A percentile compares a stretch with the other conserved stretches of the same genome.
phyloP scores from a whole-genome alignment of 306 rosid species.

The Alnus glutinosa region DNA sequence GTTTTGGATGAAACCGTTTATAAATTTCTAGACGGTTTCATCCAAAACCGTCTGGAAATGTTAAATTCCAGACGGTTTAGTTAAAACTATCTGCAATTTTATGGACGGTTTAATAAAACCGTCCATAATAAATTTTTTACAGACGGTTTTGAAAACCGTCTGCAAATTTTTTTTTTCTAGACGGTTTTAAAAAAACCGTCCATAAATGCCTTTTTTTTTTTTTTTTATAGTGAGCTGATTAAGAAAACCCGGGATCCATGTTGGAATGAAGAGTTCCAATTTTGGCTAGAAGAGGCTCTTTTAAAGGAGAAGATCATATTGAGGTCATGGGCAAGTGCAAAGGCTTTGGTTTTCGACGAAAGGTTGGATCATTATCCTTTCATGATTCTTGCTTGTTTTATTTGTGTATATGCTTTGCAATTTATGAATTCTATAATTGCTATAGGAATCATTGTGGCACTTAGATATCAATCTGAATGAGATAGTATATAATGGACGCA shows the following conservation, averaged over 20 bases:
- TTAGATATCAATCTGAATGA: conserved; percentile 30
- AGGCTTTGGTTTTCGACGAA: conserved; percentile 8
- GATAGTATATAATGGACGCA: conserved; percentile 32
- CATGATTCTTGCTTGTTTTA: background rate
- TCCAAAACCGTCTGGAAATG: no score
- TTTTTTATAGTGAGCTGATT: no score
- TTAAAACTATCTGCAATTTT: no score
- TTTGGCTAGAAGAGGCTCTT: conserved; percentile 32
- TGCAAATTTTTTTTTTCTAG: no score
- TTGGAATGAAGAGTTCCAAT: conserved; percentile 39
- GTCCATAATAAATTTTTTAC: no score
- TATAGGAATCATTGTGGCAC: conserved; percentile 26
- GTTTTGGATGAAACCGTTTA: no score
- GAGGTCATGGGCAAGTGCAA: conserved; percentile 26
- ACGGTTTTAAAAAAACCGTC: no score
- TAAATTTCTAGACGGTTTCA: no score
- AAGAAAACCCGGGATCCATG: conserved; percentile 27
- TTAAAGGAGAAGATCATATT: conserved; percentile 27
- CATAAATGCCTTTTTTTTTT: no score
- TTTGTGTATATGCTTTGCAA: background rate
- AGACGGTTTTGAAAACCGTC: no score
- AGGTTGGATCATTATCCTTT: background rate
- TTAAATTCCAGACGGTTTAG: no score
- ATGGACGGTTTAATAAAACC: no score
- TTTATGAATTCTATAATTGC: background rate